Conservation (phyloP, 352 stramenopile species). For the Globisporangium carolinianum region DNA sequence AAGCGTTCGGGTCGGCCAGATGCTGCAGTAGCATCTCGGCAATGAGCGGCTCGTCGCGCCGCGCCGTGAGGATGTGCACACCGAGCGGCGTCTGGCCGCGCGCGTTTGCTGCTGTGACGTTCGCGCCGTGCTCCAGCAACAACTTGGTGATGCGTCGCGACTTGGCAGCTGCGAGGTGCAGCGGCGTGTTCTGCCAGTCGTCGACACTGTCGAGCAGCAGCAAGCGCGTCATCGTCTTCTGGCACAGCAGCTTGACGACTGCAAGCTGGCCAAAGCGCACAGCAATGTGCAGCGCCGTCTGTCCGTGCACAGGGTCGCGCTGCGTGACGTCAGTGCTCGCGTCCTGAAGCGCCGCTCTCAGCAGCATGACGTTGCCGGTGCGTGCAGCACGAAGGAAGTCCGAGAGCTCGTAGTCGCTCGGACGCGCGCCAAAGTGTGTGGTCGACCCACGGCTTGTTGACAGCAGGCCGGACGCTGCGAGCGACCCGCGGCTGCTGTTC, state of each 20-base stretch:
- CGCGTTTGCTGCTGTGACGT: conserved; percentile 53
- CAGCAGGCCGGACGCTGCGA: conserved; percentile 11
- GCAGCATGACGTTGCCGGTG: conserved; percentile 49
- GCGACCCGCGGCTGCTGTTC: too few relatives aligned
- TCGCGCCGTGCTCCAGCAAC: conserved; percentile 62
- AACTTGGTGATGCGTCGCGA: conserved; percentile 81
- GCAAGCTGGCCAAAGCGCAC: conserved; percentile 73
- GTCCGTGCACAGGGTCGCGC: conserved; percentile 61
- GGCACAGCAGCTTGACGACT: conserved; percentile 63
- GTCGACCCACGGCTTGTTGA: conserved; percentile 31
- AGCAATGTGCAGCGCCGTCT: conserved; percentile 75
- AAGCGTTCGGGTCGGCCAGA: conserved; percentile 62
- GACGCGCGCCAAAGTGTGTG: conserved; percentile 36
- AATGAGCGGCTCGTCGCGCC: conserved; percentile 69
- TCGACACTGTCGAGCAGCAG: conserved; percentile 67
- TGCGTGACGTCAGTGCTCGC: conserved; percentile 51
- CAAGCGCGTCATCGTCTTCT: conserved; percentile 38
- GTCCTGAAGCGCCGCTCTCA: conserved; percentile 52
- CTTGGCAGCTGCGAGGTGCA: conserved; percentile 75
- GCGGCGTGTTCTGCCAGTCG: conserved; percentile 64
- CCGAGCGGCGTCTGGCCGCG: conserved; percentile 68
- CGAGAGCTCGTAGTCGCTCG: conserved; percentile 50
- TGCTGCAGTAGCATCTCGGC: conserved; percentile 75
- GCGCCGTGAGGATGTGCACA: conserved; percentile 73
- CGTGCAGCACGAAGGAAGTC: conserved; percentile 60